Conservation (phyloP, 345 rosid genomes). For the Stellera chamaejasme region DNA sequence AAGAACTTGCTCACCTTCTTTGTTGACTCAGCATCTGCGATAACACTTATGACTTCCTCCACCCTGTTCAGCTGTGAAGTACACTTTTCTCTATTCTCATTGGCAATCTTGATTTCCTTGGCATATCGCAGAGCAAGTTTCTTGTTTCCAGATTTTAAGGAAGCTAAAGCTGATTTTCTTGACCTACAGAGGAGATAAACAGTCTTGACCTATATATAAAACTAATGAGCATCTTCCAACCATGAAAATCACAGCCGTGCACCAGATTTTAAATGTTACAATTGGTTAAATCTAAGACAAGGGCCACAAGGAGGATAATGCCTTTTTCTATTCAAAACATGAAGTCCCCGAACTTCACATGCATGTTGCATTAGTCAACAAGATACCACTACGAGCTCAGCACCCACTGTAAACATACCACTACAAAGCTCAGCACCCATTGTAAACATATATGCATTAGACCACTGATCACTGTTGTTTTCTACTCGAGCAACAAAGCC, state of each 20-base stretch:
- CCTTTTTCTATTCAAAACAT: too few relatives aligned
- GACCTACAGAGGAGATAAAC: constrained; percentile 36
- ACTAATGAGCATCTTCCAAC: not conserved
- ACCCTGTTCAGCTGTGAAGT: constrained; percentile 66
- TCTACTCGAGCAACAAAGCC: not conserved
- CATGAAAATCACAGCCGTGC: not conserved
- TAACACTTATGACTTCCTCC: constrained; percentile 58
- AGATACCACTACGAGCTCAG: too few relatives aligned
- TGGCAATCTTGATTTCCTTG: constrained; percentile 53
- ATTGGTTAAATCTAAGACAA: too few relatives aligned
- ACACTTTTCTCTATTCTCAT: constrained; percentile 70
- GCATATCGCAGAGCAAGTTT: constrained; percentile 67
- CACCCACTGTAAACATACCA: too few relatives aligned
- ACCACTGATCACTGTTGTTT: too few relatives aligned
- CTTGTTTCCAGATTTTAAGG: constrained; percentile 68
- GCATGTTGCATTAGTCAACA: too few relatives aligned
- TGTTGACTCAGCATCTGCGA: constrained; percentile 67
- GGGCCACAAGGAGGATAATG: too few relatives aligned
- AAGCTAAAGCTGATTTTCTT: constrained; percentile 53
- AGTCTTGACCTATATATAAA: too few relatives aligned
- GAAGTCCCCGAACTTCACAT: too few relatives aligned
- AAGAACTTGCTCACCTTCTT: constrained; percentile 38
- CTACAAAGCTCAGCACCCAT: too few relatives aligned
- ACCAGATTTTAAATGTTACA: not conserved
- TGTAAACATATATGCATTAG: too few relatives aligned